Base-by-base conservation (phyloP, 768 basidiomycete species). In the Baorangia bicolor region DNA sequence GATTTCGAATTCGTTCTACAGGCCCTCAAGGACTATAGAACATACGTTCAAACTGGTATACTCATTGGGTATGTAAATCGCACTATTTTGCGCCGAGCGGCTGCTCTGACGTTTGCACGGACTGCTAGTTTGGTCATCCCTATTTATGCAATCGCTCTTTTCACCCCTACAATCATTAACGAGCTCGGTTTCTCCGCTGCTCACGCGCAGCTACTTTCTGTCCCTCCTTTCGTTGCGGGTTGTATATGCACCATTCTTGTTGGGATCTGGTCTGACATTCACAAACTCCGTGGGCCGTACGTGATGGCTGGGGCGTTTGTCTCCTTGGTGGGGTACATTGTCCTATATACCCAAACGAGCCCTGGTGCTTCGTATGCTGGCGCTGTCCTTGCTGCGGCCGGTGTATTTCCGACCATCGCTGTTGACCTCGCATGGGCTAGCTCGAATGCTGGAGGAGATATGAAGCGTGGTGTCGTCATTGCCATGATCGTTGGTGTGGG, bases 401-500 rank as follows among this genome's bases (percentile, higher is more conserved):
- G 84, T 20, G 77, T 82, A 7, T 84, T 71, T 60, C 81, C 85
- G 1, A 77, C 76, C 7, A 73, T 84, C 49, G 73, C 71, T 30
- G 71, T 83, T 20, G 63, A 65, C 27, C 65, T 86, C 2, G 81
- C 82, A 34, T 86, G 85, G 85, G 78, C 73, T 2, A 75, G 77
- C 2, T 78, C 79, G 9, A 81, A 83, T 50, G 77, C 80, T 0
- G 84, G 84, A 23, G 82, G 84, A 23, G 82, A 82, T 60, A 56
- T 80, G 46, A 79, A 81, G 61, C 75, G 77, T 52, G 84, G 76
- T 23, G 74, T 84, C 13, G 74, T 75, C 13, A 57, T 84, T 34
- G 85, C 80, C 5, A 75, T 81, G 73, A 76, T 84, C 18, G 77
- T 81, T 49, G 81, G 81, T 27, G 37, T 80, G 11, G 83, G 80